phyloP scores from a whole-genome alignment of 2,329 filamentous ascomycete species.

The Cordyceps cicadae region DNA sequence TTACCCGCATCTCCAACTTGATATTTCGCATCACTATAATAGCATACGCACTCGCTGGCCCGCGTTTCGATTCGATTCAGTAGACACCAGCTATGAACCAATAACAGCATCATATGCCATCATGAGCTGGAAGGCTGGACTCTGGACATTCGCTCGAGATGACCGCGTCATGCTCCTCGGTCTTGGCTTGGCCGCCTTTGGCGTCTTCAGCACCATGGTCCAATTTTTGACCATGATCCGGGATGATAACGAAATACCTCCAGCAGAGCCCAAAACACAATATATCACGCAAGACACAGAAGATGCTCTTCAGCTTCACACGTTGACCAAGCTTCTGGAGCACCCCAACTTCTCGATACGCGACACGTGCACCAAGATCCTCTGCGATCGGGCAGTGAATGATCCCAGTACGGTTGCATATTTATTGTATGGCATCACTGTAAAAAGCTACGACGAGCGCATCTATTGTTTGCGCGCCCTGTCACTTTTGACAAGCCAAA shows the following conservation, averaged over 20 bases:
- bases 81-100: background rate
- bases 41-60: too few species aligned
- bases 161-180: constrained; percentile 46
- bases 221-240: constrained; percentile 51
- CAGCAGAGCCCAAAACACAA: constrained; percentile 55
- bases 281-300: constrained; percentile 71
- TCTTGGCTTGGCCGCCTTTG: constrained; percentile 49
- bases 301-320: constrained; percentile 58
- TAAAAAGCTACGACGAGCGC: constrained; percentile 50
- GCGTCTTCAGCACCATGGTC: constrained; percentile 49
- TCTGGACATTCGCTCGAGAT: constrained; percentile 33
- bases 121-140: constrained; percentile 31
- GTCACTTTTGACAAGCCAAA: constrained; percentile 42
- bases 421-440: constrained; percentile 51
- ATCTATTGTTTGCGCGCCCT: constrained; percentile 49
- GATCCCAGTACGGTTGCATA: constrained; percentile 42
- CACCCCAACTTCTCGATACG: constrained; percentile 67
- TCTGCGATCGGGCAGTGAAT: constrained; percentile 50
- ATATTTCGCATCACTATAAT: too few species aligned
- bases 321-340: constrained; percentile 57
- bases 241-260: constrained; percentile 58
- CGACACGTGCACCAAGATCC: constrained; percentile 55
- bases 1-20: too few species aligned
- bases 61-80: too few species aligned
- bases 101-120: constrained; percentile 24